Percentiles rank a stretch among this genome's conserved stretches.
phyloP scores from a whole-genome alignment of 1,139 yeast genomes.

The Scheffersomyces cryptocercus region DNA sequence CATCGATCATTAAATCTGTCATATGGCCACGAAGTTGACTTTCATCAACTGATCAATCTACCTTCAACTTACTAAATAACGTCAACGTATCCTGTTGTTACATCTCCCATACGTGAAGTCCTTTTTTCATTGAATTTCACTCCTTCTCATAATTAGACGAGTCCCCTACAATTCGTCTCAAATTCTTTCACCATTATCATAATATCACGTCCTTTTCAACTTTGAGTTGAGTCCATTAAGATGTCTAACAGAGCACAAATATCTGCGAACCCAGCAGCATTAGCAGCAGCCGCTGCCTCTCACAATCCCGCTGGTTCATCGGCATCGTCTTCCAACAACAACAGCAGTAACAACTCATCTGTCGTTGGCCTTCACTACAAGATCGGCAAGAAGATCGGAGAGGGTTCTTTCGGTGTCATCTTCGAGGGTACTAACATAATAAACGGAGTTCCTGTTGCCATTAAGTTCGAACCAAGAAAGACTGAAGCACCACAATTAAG shows the following conservation, averaged over 20 bases:
- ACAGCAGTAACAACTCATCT: conserved; percentile 12
- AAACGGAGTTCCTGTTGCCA: conserved; percentile 75
- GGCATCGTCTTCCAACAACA: conserved; percentile 18
- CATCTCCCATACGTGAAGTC: too few species aligned
- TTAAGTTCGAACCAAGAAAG: conserved; percentile 82
- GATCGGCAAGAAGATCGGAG: conserved; percentile 96
- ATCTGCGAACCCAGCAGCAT: conserved; percentile 37
- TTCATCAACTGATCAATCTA: too few species aligned
- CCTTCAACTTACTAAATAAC: too few species aligned
- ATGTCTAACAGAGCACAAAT: conserved; percentile 28
- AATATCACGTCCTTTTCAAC: too few species aligned
- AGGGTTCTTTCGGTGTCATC: conserved; percentile 96
- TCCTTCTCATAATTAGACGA: too few species aligned
- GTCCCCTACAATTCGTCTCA: too few species aligned
- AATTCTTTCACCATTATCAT: too few species aligned
- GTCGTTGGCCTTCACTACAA: conserved; percentile 78
- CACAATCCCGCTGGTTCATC: conserved; percentile 21
- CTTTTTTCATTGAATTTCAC: too few species aligned
- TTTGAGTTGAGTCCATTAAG: background rate
- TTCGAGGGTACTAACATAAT: conserved; percentile 91
- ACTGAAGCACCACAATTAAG: conserved; percentile 97
- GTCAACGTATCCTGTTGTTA: too few species aligned
- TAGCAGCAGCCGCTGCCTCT: conserved; percentile 41
- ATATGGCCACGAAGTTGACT: too few species aligned
- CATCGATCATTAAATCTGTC: too few species aligned